Evolutionary conservation across 192 early-diverging fungal genomes (phyloP), one percentile per base, ranked within the genome.

Genomic region (Backusella psychrophila): DNA sequence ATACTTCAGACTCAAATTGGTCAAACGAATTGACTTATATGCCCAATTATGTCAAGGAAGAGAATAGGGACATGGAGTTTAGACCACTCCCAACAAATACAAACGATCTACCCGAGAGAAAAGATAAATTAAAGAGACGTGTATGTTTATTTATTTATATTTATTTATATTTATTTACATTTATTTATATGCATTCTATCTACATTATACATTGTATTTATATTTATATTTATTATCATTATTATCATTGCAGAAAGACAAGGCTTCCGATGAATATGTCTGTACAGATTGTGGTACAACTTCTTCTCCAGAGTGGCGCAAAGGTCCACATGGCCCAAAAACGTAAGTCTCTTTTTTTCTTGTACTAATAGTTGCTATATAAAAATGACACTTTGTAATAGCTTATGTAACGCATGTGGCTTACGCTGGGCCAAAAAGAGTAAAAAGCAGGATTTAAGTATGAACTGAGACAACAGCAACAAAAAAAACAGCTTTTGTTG

Each of bases 301-400:
- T 4, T 75, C 84, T 67, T 86, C 84, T n/a, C 86, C 86, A 31
- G 86, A 87, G 80, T 87, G 86, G 83, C 81, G 83, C 44, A 79
- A 78, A 73, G 85, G 84, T 6, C 84, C 84, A 39, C 76, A 78
- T 74, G 84, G 84, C 6, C 82, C 84, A 53, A 85, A 85, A 69
- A 85, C 84, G 84, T 85, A 81, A 66, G 81, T 78, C 42, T 41
- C 23, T 44, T 49, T 69, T 29, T 33, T n/a, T 31, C 33, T 69
- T 29, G 31, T n/a, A 38, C 2, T 69, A 8, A 69, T 69, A 0
- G 14, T 38, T 38, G 33, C 33, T 49, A 66, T 74, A 49, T 33
- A 38, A 78, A 53, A 38, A 75, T 49, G 35, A 34, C 70, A 66
- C 33, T 80, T 35, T 72, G 26, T 69, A 63, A 72, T 66, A 86